Evolutionary conservation across 257 asterid genomes (phyloP).

Genomic region (Echites panduratus): DNA sequence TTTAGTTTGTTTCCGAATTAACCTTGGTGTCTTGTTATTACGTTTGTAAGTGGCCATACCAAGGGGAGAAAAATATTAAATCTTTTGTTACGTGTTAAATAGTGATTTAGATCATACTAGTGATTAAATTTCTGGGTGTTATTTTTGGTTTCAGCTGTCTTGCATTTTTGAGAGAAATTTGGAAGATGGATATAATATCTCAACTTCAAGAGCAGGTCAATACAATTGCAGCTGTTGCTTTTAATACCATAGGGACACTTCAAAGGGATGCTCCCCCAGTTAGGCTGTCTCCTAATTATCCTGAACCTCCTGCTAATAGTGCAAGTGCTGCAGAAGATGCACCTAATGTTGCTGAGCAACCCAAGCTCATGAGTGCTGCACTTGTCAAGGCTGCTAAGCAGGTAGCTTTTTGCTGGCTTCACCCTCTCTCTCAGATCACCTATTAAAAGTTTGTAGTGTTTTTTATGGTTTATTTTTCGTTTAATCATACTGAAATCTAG

Average conservation of each 20-base stretch:
- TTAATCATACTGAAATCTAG: neutral
- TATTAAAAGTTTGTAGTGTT: neutral
- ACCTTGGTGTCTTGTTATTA: neutral
- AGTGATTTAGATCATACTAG: neutral
- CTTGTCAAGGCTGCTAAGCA: constrained; percentile 83
- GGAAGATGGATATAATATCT: constrained; percentile 71
- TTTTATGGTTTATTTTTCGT: neutral
- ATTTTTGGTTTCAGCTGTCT: neutral
- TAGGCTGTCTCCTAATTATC: constrained; percentile 76
- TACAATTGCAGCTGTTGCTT: constrained; percentile 61
- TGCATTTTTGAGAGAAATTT: neutral
- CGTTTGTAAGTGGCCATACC: neutral
- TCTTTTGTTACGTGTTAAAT: neutral
- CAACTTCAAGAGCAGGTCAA: constrained; percentile 84
- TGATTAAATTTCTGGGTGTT: neutral
- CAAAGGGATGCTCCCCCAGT: constrained; percentile 95
- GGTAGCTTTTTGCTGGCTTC: neutral
- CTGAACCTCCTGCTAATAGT: constrained; percentile 66
- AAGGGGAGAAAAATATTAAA: neutral
- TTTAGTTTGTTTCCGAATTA: neutral
- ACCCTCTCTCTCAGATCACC: neutral
- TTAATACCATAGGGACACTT: constrained; percentile 80
- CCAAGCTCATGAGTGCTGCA: constrained; percentile 67
- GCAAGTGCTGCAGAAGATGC: constrained; percentile 44
- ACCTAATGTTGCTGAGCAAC: constrained; percentile 58